Base-by-base conservation (phyloP, 306 rosid species). In the Glycine latifolia region DNA sequence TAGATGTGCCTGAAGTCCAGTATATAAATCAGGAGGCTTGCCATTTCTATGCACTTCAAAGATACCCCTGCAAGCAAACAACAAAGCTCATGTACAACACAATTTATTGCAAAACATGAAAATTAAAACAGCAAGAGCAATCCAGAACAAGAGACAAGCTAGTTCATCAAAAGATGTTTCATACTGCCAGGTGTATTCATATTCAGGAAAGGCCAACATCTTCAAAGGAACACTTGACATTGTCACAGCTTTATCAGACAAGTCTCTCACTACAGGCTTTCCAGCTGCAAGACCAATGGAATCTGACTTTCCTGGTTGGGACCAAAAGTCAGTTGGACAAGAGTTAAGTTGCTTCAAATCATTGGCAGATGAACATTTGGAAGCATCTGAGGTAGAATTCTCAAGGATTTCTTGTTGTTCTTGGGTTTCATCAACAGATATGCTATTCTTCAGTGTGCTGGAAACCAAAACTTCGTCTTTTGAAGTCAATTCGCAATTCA, bases 161-260 rank as follows among this genome's bases (percentile, higher is more conserved):
- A 81, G 75, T 47, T 82, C 75, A 62, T 63, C 67, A 48, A 67
- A 81, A 63, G 59, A 81, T 72, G 86, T 81, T 68, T 73, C 96
- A 79, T 95, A 95, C 98, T 90, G 92, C 99, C 99, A 95, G 63
- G 83, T 86, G 86, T 79, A 87, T 82, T 95, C 93, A 83, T 91
- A 91, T 89, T 89, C 97, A 5, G 99, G 99, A 82, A 93, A 87
- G 76, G 89, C 87, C 44, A 85, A 73, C 61, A 53, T 85, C 87
- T 89, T 92, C 33, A 73, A 56, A 71, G 84, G 70, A 83, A 76
- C 71, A 67, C 83, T 79, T 52, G 88, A 79, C 54, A 83, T 53
- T 47, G 86, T 72, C 82, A 83, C 31, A 55, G 86, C 78, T 78
- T 71, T 86, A 82, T 62, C 71, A 43, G 79, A 81, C 48, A 91